Percentiles rank a stretch among this genome's conserved stretches.
phyloP scores from a whole-genome alignment of 2,329 filamentous ascomycete species.

The Colletotrichum camelliae region DNA sequence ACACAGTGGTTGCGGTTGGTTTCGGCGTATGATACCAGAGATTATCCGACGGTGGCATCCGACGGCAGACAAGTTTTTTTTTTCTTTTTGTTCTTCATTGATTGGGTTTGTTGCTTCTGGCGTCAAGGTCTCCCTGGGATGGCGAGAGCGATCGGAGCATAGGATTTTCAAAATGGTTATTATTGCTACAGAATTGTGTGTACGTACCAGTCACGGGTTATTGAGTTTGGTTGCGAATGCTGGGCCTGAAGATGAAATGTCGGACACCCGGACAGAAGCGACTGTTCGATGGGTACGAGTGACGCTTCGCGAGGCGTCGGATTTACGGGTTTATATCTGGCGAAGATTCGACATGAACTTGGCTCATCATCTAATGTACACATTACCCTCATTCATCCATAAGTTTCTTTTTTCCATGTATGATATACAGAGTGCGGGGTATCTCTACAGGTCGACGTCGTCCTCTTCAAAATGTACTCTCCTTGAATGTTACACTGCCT shows the following conservation, averaged over 20 bases:
- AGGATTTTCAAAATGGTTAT: not conserved
- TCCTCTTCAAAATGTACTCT: not conserved
- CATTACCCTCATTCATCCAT: not conserved
- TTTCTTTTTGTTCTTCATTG: not conserved
- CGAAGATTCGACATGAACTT: not conserved
- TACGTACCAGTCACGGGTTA: not conserved
- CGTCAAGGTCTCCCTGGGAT: not conserved
- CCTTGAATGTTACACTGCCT: not conserved
- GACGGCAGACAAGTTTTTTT: not conserved
- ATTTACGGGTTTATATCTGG: not conserved
- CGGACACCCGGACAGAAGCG: not conserved
- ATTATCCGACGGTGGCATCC: not conserved
- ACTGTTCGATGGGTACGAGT: not conserved
- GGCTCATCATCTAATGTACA: conserved; percentile 12
- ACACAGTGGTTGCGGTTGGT: not conserved
- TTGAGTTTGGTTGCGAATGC: not conserved
- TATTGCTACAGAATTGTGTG: not conserved
- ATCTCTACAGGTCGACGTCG: not conserved
- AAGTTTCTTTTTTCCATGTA: not conserved
- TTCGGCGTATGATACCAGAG: conserved; percentile 17
- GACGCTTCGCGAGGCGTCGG: not conserved
- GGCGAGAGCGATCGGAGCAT: not conserved
- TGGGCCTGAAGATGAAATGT: not conserved
- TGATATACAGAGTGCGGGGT: conserved; percentile 18
- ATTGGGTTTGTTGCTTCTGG: not conserved